Percentiles rank a stretch among this genome's conserved stretches.
Conservation (phyloP, 176 grass and related monocot genomes). For the Triticum monococcum region DNA sequence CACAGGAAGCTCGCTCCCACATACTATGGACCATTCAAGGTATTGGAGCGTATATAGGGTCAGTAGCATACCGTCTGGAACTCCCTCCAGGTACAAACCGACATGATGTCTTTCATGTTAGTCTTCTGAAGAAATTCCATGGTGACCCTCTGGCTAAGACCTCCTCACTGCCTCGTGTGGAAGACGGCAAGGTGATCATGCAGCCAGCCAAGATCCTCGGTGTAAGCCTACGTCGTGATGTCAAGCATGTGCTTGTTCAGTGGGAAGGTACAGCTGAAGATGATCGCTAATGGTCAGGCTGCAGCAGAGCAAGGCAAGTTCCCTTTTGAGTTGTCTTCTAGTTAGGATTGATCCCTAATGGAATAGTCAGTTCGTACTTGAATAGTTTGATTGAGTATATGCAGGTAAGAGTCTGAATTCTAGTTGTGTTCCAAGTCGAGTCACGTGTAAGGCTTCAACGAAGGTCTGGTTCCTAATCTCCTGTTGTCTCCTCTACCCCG, state of each 20-base stretch:
- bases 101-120: neutral
- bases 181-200: neutral
- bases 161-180: neutral
- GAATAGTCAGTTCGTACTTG: too few species aligned
- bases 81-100: neutral
- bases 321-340: too few species aligned
- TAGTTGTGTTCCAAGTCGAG: neutral
- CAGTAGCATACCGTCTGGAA: neutral
- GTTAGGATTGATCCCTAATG: too few species aligned
- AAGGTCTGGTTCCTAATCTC: neutral
- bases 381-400: too few species aligned
- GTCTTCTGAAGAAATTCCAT: neutral
- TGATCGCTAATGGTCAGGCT: too few species aligned
- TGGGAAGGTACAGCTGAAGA: too few species aligned
- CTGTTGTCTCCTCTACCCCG: neutral
- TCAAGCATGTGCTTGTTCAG: too few species aligned
- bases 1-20: neutral
- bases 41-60: neutral
- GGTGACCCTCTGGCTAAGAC: neutral
- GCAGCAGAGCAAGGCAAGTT: too few species aligned
- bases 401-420: neutral
- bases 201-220: neutral
- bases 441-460: neutral
- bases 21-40: neutral
- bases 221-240: too few species aligned